Evolutionary conservation across 1,284 basidiomycete species (phyloP).

Genomic region (Grifola frondosa): DNA sequence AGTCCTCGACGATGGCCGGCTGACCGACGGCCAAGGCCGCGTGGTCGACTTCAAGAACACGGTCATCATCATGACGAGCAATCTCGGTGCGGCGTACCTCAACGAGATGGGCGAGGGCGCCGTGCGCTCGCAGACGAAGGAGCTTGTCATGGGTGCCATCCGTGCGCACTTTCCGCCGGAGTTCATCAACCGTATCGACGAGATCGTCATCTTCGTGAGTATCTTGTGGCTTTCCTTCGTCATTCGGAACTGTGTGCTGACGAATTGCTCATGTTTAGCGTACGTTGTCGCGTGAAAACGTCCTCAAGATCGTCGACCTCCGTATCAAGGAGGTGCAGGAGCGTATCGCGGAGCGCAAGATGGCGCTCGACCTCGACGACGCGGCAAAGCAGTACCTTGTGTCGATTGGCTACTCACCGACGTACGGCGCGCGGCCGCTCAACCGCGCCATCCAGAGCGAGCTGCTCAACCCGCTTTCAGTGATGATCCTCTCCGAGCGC

Average conservation of each 20-base stretch:
- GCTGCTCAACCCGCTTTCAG: conserved; percentile 88
- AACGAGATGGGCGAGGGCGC: conserved; percentile 77
- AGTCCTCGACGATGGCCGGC: conserved; percentile 92
- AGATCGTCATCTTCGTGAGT: conserved; percentile 86
- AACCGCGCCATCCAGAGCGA: conserved; percentile 92
- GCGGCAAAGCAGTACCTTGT: conserved; percentile 82
- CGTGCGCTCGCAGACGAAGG: conserved; percentile 61
- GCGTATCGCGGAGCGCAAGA: conserved; percentile 78
- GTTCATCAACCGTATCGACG: conserved; percentile 90
- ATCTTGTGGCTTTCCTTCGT: conserved; percentile 4
- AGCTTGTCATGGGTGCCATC: conserved; percentile 78
- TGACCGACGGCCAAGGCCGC: conserved; percentile 87
- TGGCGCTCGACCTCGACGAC: conserved; percentile 75
- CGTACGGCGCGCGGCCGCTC: conserved; percentile 90
- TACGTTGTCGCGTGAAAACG: conserved; percentile 70
- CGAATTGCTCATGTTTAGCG: conserved; percentile 48
- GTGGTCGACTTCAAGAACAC: conserved; percentile 82
- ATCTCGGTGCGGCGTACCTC: conserved; percentile 79
- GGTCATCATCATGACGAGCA: conserved; percentile 94
- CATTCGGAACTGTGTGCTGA: conserved; percentile 20
- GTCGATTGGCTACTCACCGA: conserved; percentile 81
- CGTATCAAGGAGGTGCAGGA: conserved; percentile 67
- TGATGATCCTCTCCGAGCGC: conserved; percentile 83
- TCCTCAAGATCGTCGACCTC: conserved; percentile 84
- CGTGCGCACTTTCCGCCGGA: conserved; percentile 89